Evolutionary conservation across 768 basidiomycete genomes (phyloP).

Genomic region (Hortiboletus campestris): DNA sequence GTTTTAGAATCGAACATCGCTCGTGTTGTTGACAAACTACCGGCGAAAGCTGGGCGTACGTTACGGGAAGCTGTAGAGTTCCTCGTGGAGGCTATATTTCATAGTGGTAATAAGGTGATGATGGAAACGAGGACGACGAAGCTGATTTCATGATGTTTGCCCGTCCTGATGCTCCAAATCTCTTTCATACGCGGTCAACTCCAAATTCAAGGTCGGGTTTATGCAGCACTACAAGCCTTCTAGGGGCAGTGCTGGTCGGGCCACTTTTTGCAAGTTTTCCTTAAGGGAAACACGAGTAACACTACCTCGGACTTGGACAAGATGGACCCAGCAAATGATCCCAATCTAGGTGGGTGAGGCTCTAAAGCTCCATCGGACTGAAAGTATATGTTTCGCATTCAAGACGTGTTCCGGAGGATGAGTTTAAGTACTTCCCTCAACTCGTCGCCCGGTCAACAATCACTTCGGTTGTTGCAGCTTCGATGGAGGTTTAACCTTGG

Average conservation of each 20-base stretch:
- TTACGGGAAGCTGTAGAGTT: conserved; percentile 46
- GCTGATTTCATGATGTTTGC: conserved; percentile 26
- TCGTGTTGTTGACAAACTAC: conserved; percentile 44
- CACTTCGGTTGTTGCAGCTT: conserved; percentile 52
- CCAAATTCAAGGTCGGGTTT: conserved; percentile 62
- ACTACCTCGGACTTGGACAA: neutral
- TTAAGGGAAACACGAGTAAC: conserved; percentile 19
- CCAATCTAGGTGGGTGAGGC: neutral
- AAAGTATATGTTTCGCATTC: conserved; percentile 30
- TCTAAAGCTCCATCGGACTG: conserved; percentile 8
- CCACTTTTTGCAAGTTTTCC: conserved; percentile 50
- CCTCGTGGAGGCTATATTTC: conserved; percentile 34
- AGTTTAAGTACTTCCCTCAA: conserved; percentile 65
- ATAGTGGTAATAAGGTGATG: conserved; percentile 38
- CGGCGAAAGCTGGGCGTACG: conserved; percentile 39
- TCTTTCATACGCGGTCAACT: conserved; percentile 33
- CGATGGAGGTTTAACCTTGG: conserved; percentile 53
- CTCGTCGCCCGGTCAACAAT: conserved; percentile 53
- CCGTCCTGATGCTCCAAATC: conserved; percentile 39
- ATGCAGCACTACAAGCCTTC: conserved; percentile 59
- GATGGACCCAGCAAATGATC: neutral
- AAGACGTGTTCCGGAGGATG: conserved; percentile 53
- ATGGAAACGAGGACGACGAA: conserved; percentile 36
- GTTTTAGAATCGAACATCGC: conserved; percentile 40
- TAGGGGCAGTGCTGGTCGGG: conserved; percentile 43